These are phyloP conservation scores for Fusarium tjaetaba DNA, from an alignment of 2,329 filamentous ascomycete species.

Conservation along the genomic window DNA sequence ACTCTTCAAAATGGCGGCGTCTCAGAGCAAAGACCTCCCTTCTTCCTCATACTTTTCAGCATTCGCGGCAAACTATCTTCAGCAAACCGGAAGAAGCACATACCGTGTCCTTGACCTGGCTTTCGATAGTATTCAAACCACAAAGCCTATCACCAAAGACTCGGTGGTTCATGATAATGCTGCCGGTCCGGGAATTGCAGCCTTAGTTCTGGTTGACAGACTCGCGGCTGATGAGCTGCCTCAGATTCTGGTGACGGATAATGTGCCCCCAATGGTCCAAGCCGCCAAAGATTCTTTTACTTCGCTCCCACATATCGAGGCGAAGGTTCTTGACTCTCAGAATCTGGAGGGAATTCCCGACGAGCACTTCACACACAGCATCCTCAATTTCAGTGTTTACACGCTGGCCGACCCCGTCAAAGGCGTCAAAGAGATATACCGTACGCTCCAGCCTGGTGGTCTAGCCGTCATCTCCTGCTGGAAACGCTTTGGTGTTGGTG, in stretches of 20 bases:
- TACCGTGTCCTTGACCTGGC: conserved; percentile 33
- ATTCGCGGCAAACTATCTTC: conserved; percentile 41
- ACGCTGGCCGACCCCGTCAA: conserved; percentile 38
- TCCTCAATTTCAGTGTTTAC: conserved; percentile 48
- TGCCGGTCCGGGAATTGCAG: conserved; percentile 46
- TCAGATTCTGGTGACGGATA: conserved; percentile 32
- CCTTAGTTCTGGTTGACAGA: conserved; percentile 38
- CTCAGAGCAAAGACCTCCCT: conserved; percentile 24
- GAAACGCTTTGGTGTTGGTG: conserved; percentile 39
- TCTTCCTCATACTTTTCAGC: conserved; percentile 39
- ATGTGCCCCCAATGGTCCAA: conserved; percentile 29
- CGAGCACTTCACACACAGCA: conserved; percentile 39
- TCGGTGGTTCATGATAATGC: conserved; percentile 48
- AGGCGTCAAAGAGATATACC: conserved; percentile 43
- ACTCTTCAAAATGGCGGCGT: not conserved
- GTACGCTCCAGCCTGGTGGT: conserved; percentile 44
- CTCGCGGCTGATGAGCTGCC: conserved; percentile 1
- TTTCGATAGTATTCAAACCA: conserved; percentile 27
- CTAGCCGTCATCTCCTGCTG: conserved; percentile 41
- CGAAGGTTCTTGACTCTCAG: conserved; percentile 33
- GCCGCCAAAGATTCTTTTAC: conserved; percentile 27
- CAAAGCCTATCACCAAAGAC: conserved; percentile 30
- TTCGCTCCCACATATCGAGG: conserved; percentile 1
- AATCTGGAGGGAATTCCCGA: conserved; percentile 32
- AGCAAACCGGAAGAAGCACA: conserved; percentile 45